Base-by-base conservation (phyloP, 768 basidiomycete genomes). In the Tulasnella calospora region DNA sequence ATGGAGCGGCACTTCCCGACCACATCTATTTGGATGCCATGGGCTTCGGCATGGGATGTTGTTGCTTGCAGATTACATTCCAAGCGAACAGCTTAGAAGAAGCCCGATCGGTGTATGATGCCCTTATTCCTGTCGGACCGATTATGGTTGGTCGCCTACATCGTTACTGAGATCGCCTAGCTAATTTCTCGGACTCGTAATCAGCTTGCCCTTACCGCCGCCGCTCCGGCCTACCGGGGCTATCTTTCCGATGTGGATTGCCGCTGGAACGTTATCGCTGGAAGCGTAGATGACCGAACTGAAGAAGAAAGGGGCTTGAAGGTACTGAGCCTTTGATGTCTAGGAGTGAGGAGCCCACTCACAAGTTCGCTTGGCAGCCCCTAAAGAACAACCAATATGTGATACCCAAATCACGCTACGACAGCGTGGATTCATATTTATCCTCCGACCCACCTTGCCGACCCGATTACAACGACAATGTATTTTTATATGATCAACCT, bases 1-100 rank as follows among this genome's bases (percentile, higher is more conserved):
- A 91, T 80, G 96, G 96, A 2, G 95, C 96, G 6, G 96, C 96
- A 21, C 87, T 94, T 46, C 86, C 87, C 41, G 91, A 97, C 83
- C 96, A 99, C 84, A 94, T 99, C 80, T 99, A 99, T 83, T 89
- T 99, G 87, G 98, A 99, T 84, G 96, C 98, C 12, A 99, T 99
- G 98, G 97, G 96, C 38, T 99, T 99, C 84, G 98, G 98, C 71
- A 99, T 99, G 98, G 98, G 98, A 8, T 99, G 97, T 81, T 97
- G 95, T 82, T 99, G 98, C 84, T 87, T 99, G 74, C 98, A 99
- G 82, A 88, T 99, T 79, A 99, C 98, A 19, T 98, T 99, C 86
- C 98, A 99, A 84, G 92, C 96, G 3, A 98, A 95, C 85, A 95
- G 95, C 85, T 91, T 99, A 36, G 88, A 89, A 41, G 96, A 99